These are phyloP conservation scores for Grigorovia yakushimaensis DNA, from an alignment of 805 yeast species.

Conservation along the genomic window DNA sequence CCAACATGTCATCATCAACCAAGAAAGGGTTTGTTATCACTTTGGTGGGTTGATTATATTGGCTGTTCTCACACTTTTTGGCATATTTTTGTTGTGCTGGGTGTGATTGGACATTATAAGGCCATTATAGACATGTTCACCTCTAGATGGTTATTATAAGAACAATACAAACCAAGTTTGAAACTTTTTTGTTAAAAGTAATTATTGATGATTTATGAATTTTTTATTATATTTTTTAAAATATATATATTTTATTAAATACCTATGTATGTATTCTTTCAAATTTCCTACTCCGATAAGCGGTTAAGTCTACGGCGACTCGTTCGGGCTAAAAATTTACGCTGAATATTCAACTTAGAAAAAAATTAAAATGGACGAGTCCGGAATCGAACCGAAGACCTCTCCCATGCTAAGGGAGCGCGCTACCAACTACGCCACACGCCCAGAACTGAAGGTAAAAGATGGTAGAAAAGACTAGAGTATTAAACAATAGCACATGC, in stretches of 20 bases:
- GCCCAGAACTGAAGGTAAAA: background rate
- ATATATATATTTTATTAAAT: background rate
- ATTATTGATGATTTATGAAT: background rate
- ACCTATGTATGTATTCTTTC: background rate
- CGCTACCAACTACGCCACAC: slow-evolving; percentile 12
- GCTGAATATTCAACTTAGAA: too few species aligned
- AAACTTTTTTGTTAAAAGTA: background rate
- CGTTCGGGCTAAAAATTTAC: too few species aligned
- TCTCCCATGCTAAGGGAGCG: slow-evolving; percentile 14
- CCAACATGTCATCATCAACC: slow-evolving; percentile 28
- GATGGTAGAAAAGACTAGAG: background rate
- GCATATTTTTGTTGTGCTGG: slow-evolving; percentile 86
- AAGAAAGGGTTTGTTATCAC: slow-evolving; percentile 33
- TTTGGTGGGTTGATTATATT: slow-evolving; percentile 80
- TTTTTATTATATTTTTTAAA: background rate
- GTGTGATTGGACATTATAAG: slow-evolving; percentile 80
- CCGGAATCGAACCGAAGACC: slow-evolving; percentile 12
- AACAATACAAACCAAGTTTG: background rate
- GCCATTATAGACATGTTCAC: slow-evolving; percentile 67
- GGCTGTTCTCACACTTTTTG: slow-evolving; percentile 81
- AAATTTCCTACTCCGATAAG: background rate
- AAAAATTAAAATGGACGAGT: slow-evolving; percentile 7
- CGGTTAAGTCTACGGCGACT: too few species aligned
- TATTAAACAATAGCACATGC: too few species aligned
- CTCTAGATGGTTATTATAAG: slow-evolving; percentile 24